Evolutionary conservation across 805 yeast genomes (phyloP), one percentile per base, ranked within the genome.

Genomic region (Yamadazyma laniorum): DNA sequence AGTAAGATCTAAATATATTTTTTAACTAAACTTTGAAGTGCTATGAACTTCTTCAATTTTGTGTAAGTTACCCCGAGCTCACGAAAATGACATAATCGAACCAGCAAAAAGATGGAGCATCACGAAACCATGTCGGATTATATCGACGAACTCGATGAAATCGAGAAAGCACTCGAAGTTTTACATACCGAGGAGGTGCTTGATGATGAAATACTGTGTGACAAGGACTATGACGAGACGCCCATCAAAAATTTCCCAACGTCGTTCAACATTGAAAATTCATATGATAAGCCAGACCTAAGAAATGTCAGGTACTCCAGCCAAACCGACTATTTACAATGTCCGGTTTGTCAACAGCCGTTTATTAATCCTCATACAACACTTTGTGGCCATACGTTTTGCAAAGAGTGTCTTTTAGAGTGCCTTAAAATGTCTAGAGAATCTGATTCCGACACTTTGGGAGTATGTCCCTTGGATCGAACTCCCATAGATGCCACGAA

Each of bases 301-400:
- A 40, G 67, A 32, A 60, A 57, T 34, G 44, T 53, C 34, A 58
- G 53, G 34, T 64, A 64, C 43, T 50, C 53, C 25, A 44, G 61
- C 2, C 38, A 55, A 13, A 63, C 61, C 6, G 70, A 63, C 34
- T 56, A 63, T 48, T 49, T 63, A 31, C 53, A 53, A 43, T 68
- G 89, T 47, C 86, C 88, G 3, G 76, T 82, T n/a, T 82, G 89
- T 55, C 80, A 77, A 43, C 72, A 73, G 27, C 84, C 85, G 4
- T 75, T 82, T 44, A 66, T 78, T 6, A 67, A 67, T 25, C 88
- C 89, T 1, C 63, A 72, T 44, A 74, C 81, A 5, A 82, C 88
- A 1, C 55, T 67, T 1, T 82, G 89, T 58, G 84, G 85, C 1
- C 88, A 82, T 51, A 78, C 84, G 0, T 82, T 81, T 48, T 82